Evolutionary conservation across 805 yeast genomes (phyloP).

Genomic region (Myxozyma melibiosi): DNA sequence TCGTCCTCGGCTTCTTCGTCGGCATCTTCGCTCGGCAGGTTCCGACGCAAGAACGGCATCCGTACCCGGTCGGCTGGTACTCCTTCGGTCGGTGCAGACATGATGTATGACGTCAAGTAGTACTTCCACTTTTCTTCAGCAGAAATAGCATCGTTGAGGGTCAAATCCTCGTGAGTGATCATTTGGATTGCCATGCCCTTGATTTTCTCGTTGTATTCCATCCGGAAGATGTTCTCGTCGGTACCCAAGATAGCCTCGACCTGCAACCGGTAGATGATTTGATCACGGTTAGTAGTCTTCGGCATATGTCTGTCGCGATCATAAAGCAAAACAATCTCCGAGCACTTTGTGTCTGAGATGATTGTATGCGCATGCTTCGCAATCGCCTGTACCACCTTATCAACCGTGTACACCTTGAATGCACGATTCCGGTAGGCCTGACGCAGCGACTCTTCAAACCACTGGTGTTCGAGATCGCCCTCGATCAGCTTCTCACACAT

Average conservation of each 20-base stretch:
- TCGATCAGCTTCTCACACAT: conserved; percentile 78
- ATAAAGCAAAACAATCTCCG: conserved; percentile 77
- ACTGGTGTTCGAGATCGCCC: conserved; percentile 88
- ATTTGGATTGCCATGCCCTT: conserved; percentile 70
- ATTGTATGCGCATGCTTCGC: conserved; percentile 86
- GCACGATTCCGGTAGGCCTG: conserved; percentile 95
- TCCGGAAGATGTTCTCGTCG: conserved; percentile 92
- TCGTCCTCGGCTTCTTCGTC: conserved; percentile 31
- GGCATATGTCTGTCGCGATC: conserved; percentile 73
- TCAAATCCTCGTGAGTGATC: conserved; percentile 84
- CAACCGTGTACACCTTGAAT: conserved; percentile 87
- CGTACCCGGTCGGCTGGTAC: conserved; percentile 73
- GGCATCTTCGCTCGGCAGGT: conserved; percentile 38
- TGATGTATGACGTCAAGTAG: conserved; percentile 86
- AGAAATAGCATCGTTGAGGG: conserved; percentile 68
- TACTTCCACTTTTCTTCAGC: conserved; percentile 88
- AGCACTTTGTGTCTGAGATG: conserved; percentile 73
- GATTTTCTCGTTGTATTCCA: conserved; percentile 60
- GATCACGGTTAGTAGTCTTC: conserved; percentile 76
- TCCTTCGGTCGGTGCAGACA: conserved; percentile 98
- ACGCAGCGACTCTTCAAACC: conserved; percentile 93
- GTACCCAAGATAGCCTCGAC: conserved; percentile 77
- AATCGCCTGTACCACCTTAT: conserved; percentile 81
- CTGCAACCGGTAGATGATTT: conserved; percentile 86
- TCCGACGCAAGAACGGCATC: conserved; percentile 72